Conservation (phyloP, 2,329 filamentous ascomycete genomes). For the Epichloe sibirici region DNA sequence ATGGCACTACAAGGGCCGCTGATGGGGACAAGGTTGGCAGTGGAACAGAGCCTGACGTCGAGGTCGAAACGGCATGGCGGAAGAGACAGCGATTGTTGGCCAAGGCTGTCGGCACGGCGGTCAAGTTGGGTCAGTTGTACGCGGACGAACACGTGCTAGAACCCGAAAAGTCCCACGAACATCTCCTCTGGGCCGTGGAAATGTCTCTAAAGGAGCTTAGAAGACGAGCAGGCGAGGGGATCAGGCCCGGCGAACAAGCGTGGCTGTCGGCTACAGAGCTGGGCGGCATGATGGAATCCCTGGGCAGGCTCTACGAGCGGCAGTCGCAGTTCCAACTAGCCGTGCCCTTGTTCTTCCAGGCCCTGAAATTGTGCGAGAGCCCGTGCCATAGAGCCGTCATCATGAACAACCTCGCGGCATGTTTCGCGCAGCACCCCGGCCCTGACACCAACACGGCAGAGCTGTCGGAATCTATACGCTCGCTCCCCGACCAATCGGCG, state of each 20-base stretch:
- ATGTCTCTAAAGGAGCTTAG: conserved; percentile 63
- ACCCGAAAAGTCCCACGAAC: conserved; percentile 55
- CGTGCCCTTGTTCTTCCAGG: conserved; percentile 76
- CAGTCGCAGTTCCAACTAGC: conserved; percentile 69
- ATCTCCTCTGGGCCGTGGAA: conserved; percentile 73
- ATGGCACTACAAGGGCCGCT: conserved; percentile 4
- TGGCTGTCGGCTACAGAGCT: conserved; percentile 63
- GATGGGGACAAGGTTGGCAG: conserved; percentile 5
- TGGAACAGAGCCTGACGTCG: neutral
- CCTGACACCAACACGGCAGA: conserved; percentile 17
- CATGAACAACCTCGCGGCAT: conserved; percentile 74
- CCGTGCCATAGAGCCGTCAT: conserved; percentile 71
- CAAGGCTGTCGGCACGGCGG: conserved; percentile 61
- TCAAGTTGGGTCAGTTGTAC: conserved; percentile 81
- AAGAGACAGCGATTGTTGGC: conserved; percentile 56
- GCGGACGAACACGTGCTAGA: conserved; percentile 63
- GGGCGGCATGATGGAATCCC: conserved; percentile 61
- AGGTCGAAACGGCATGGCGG: conserved; percentile 37
- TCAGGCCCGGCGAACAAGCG: conserved; percentile 56
- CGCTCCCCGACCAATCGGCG: conserved; percentile 14
- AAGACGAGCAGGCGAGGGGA: conserved; percentile 52
- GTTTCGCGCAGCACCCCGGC: conserved; percentile 55
- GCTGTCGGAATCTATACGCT: conserved; percentile 17
- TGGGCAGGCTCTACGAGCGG: conserved; percentile 65
- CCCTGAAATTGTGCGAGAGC: conserved; percentile 53